Percentiles rank a stretch among this genome's conserved stretches.
These are phyloP conservation scores for Trichoderma koningii DNA, from an alignment of 2,329 filamentous ascomycete species.

Conservation along the genomic window DNA sequence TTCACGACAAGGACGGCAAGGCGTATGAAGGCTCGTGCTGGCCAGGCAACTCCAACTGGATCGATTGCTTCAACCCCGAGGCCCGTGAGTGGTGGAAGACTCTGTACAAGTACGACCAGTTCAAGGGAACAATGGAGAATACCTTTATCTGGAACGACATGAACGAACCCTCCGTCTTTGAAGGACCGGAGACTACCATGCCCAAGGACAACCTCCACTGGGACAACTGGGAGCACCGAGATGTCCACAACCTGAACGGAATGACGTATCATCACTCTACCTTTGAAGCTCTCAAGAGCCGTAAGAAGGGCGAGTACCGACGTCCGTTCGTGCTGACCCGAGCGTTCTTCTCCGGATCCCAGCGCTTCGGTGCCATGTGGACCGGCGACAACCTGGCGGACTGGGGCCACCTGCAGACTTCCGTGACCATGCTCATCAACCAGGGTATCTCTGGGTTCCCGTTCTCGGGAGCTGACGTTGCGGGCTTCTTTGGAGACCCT, in stretches of 20 bases:
- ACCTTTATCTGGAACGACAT: slow-evolving; percentile 99
- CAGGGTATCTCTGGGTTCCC: slow-evolving; percentile 92
- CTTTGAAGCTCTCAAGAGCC: slow-evolving; percentile 77
- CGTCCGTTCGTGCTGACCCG: slow-evolving; percentile 92
- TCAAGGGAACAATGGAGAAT: slow-evolving; percentile 84
- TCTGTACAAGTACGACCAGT: slow-evolving; percentile 84
- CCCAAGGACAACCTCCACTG: slow-evolving; percentile 96
- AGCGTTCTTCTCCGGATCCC: slow-evolving; percentile 87
- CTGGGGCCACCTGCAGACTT: slow-evolving; percentile 87
- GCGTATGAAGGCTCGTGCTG: slow-evolving; percentile 98
- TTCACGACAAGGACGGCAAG: slow-evolving; percentile 86
- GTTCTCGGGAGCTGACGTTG: slow-evolving; percentile 92
- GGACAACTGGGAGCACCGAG: slow-evolving; percentile 92
- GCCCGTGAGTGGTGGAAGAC: slow-evolving; percentile 88
- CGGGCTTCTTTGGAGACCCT: slow-evolving; percentile 97
- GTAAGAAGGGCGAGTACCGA: slow-evolving; percentile 80
- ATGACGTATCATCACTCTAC: slow-evolving; percentile 96
- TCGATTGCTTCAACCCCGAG: slow-evolving; percentile 94
- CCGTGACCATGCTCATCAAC: slow-evolving; percentile 90
- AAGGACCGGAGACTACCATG: slow-evolving; percentile 97
- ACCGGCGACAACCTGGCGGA: slow-evolving; percentile 95
- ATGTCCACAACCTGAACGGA: slow-evolving; percentile 94
- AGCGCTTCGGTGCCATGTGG: slow-evolving; percentile 95
- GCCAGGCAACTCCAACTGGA: slow-evolving; percentile 95
- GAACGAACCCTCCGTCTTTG: slow-evolving; percentile 99